Percentiles rank a stretch among this genome's conserved stretches.
Conservation (phyloP, 352 stramenopile species). For the Globisporangium parvum region DNA sequence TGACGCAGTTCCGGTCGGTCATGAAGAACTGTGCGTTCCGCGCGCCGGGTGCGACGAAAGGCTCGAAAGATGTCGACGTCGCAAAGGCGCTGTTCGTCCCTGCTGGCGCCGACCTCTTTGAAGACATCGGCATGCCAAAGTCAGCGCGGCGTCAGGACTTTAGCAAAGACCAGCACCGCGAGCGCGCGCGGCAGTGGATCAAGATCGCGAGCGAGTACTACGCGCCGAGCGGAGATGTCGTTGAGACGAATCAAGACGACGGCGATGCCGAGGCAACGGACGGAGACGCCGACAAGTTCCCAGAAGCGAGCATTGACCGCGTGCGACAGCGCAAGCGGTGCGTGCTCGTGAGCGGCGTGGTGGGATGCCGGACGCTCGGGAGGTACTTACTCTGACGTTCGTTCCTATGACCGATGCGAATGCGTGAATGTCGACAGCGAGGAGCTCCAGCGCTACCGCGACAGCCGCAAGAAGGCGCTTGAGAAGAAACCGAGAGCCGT, state of each 20-base stretch:
- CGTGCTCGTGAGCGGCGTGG: not conserved
- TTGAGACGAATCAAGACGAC: constrained; percentile 22
- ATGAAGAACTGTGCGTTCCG: constrained; percentile 70
- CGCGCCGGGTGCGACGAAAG: constrained; percentile 25
- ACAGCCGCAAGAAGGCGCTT: constrained; percentile 44
- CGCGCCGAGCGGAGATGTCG: constrained; percentile 28
- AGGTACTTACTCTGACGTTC: not conserved
- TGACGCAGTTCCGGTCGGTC: constrained; percentile 52
- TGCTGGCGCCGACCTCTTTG: constrained; percentile 58
- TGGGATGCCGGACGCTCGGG: no score
- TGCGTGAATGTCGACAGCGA: constrained; percentile 23
- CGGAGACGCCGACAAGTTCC: constrained; percentile 31
- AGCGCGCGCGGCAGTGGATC: constrained; percentile 63
- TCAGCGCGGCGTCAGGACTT: constrained; percentile 41
- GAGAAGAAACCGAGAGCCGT: constrained; percentile 34
- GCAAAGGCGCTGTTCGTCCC: constrained; percentile 70
- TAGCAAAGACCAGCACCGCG: constrained; percentile 43
- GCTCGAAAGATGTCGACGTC: constrained; percentile 57
- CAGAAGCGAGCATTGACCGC: constrained; percentile 64
- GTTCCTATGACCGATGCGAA: not conserved
- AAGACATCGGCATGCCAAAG: constrained; percentile 72
- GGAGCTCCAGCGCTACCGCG: constrained; percentile 59
- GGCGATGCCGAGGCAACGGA: constrained; percentile 22
- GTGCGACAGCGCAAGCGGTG: constrained; percentile 62
- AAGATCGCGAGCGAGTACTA: constrained; percentile 67